Evolutionary conservation across 208 protist species (phyloP).

Genomic region (Endotrypanum monterogeii): DNA sequence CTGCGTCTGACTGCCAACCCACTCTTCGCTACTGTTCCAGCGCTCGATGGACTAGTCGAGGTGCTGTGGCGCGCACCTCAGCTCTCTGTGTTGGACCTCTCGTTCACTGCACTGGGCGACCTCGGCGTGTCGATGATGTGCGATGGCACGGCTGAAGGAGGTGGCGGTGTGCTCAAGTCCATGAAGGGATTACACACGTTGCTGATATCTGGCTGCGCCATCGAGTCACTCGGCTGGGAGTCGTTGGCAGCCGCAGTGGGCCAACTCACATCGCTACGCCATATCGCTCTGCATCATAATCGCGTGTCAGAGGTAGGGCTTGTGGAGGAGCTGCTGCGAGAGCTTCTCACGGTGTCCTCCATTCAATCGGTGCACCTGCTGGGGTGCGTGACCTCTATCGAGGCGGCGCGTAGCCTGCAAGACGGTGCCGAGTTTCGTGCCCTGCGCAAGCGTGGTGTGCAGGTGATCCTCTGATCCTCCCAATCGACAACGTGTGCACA

Average conservation of each 20-base stretch:
- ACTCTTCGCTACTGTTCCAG: conserved; percentile 40
- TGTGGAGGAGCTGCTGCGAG: conserved; percentile 6
- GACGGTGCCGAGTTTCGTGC: conserved; percentile 12
- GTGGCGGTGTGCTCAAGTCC: conserved; percentile 37
- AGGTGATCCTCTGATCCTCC: conserved; percentile 9
- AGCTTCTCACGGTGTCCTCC: conserved; percentile 8
- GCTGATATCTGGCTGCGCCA: conserved; percentile 48
- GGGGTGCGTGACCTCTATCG: conserved; percentile 14
- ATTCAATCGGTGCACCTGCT: conserved; percentile 21
- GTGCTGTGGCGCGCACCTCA: conserved; percentile 34
- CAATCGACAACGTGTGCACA: not conserved
- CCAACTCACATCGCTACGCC: conserved; percentile 35
- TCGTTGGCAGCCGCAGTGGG: conserved; percentile 54
- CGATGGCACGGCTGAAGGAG: conserved; percentile 37
- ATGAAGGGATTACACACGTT: conserved; percentile 47
- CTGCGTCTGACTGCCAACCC: conserved; percentile 68
- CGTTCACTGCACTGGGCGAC: conserved; percentile 69
- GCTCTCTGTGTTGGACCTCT: conserved; percentile 58
- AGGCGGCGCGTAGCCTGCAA: not conserved
- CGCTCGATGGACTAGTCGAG: conserved; percentile 45
- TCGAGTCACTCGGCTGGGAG: conserved; percentile 60
- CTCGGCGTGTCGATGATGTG: conserved; percentile 67
- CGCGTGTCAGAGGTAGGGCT: conserved; percentile 4
- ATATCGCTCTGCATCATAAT: conserved; percentile 65
- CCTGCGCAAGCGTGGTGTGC: conserved; percentile 24